Base-by-base conservation (phyloP, 2,329 filamentous ascomycete species). In the Orbilia ellipsospora region DNA sequence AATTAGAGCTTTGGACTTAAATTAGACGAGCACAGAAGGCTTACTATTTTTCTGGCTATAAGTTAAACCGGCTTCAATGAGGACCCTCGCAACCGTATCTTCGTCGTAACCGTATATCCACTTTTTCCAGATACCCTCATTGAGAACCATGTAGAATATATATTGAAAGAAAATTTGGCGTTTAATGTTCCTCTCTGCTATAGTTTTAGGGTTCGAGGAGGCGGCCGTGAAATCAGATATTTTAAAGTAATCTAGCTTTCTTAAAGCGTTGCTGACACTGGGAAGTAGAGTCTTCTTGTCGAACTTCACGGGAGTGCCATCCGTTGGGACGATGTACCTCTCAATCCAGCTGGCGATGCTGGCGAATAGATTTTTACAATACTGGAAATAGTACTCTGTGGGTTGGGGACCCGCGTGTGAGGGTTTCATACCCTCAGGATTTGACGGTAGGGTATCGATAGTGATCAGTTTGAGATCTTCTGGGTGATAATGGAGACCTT, bases 141-240 rank as follows among this genome's bases (percentile, higher is more conserved):
- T 64, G 7, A 75, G 18, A 12, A 75, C 48, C 28, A 55, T 57
- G 20, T 75, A 69, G 59, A 75, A 69, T 2, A 75, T 54, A 52
- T 69, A 75, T 36, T 69, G 64, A 54, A 75, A 75, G 64, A 69
- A 75, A n/a, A 65, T 56, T 15, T 61, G 64, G 7, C 64, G 72
- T 18, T 67, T 74, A 23, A 42, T 42, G 10, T 6, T 51, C 31
- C 56, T 55, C 20, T 44, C 54, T 10, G 12, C 18, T 20, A 2
- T 45, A 23, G 20, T 51, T 18, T 12, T 44, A 42, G 5, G 20
- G 23, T 44, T 40, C 31, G n/a, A 18, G 8, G 57, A 31, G 28
- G 10, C 2, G 1, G 2, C 18, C 1, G 51, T 61, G 60, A 75
- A 75, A 54, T 75, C 64, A 3, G 36, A 45, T 26, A 40, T 20